Evolutionary conservation across 2,329 filamentous ascomycete species (phyloP).

Genomic region (Clonostachys byssicola): DNA sequence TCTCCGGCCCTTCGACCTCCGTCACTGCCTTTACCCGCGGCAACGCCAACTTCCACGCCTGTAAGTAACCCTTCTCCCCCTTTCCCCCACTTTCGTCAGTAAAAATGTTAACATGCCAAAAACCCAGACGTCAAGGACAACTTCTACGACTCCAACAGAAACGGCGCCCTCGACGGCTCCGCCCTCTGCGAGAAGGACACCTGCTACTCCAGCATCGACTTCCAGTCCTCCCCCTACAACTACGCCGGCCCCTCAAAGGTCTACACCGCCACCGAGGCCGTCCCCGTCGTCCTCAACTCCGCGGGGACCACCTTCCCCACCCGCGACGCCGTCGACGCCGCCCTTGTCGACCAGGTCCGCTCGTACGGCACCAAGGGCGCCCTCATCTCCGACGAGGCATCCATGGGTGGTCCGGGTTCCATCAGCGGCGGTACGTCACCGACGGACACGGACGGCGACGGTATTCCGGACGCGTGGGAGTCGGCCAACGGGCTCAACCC

Average conservation of each 20-base stretch:
- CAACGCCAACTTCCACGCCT: slow-evolving; percentile 48
- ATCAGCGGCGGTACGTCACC: slow-evolving; percentile 29
- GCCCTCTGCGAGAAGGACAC: slow-evolving; percentile 32
- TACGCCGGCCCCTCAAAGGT: slow-evolving; percentile 35
- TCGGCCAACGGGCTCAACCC: slow-evolving; percentile 31
- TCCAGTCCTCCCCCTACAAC: slow-evolving; percentile 29
- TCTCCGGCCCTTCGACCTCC: slow-evolving; percentile 44
- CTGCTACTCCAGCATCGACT: slow-evolving; percentile 42
- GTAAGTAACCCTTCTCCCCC: slow-evolving; percentile 10
- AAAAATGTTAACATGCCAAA: not conserved
- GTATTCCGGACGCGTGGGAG: slow-evolving; percentile 45
- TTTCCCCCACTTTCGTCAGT: no score
- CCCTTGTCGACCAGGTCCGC: slow-evolving; percentile 34
- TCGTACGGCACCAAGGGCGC: slow-evolving; percentile 38
- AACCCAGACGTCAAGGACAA: slow-evolving; percentile 40
- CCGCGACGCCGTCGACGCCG: slow-evolving; percentile 37
- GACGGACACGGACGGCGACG: slow-evolving; percentile 40
- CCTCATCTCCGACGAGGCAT: slow-evolving; percentile 39
- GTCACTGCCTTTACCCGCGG: slow-evolving; percentile 48
- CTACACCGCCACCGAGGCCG: slow-evolving; percentile 29
- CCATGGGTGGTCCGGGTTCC: slow-evolving; percentile 31
- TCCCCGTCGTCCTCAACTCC: slow-evolving; percentile 29
- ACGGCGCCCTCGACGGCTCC: slow-evolving; percentile 43
- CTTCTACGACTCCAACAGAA: slow-evolving; percentile 43
- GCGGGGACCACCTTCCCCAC: slow-evolving; percentile 33